phyloP scores from a whole-genome alignment of 1,284 basidiomycete genomes.

The Cryptococcus floricola region DNA sequence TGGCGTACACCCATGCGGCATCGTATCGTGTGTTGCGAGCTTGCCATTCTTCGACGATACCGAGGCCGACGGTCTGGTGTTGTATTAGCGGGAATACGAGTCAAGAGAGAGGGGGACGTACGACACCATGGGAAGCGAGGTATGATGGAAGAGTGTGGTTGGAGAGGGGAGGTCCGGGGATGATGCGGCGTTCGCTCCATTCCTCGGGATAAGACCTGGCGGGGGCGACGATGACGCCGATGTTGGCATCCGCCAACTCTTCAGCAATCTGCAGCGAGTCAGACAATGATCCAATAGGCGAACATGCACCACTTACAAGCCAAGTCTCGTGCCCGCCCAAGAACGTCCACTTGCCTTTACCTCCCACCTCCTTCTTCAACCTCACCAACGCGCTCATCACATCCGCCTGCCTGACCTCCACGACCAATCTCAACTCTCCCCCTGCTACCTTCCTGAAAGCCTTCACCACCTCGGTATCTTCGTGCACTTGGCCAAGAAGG shows the following conservation, averaged over 20 bases:
- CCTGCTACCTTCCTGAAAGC: conserved; percentile 60
- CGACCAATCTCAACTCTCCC: conserved; percentile 63
- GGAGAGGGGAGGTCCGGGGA: conserved; percentile 71
- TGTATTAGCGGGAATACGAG: no score
- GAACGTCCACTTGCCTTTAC: conserved; percentile 52
- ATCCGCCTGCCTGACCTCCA: conserved; percentile 67
- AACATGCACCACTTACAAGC: conserved; percentile 27
- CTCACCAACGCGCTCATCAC: conserved; percentile 69
- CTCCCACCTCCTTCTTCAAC: conserved; percentile 68
- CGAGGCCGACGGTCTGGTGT: conserved; percentile 62
- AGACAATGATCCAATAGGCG: not conserved
- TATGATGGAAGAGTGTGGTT: conserved; percentile 61
- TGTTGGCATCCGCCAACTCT: conserved; percentile 63
- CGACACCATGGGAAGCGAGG: conserved; percentile 63
- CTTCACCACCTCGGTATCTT: conserved; percentile 51
- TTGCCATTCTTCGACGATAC: conserved; percentile 60
- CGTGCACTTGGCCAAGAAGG: conserved; percentile 55
- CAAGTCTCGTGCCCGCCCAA: conserved; percentile 67
- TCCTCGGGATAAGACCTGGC: conserved; percentile 60
- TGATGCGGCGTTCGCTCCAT: conserved; percentile 67
- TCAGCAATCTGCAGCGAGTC: conserved; percentile 55
- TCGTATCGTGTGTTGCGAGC: conserved; percentile 68
- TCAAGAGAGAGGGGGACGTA: conserved; percentile 10
- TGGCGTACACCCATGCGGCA: conserved; percentile 59
- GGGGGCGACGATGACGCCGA: conserved; percentile 69